Evolutionary conservation across 805 yeast genomes (phyloP).

Genomic region (Cyberlindnera veronae): DNA sequence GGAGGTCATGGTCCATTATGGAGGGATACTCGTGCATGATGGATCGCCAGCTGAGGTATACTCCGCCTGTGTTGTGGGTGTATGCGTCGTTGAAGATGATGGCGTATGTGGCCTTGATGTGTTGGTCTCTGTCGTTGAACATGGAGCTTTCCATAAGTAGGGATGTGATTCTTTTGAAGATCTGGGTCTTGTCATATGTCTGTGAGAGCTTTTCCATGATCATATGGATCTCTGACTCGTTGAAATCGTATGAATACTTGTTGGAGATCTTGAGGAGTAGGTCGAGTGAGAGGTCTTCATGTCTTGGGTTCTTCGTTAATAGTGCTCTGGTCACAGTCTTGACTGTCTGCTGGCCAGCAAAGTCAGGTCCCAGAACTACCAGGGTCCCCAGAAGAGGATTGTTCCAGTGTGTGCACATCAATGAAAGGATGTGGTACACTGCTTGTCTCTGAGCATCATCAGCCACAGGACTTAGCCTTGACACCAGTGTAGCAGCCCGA

Average conservation of each 20-base stretch:
- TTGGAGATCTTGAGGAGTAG: slow-evolving; percentile 14
- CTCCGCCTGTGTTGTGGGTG: slow-evolving; percentile 21
- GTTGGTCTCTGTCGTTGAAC: slow-evolving; percentile 3
- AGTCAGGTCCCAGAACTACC: slow-evolving; percentile 4
- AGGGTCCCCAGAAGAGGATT: slow-evolving; percentile 12
- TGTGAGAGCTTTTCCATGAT: slow-evolving; percentile 15
- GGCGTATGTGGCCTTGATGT: slow-evolving; percentile 11
- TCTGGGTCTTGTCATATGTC: slow-evolving; percentile 3
- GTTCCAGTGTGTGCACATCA: slow-evolving; percentile 14
- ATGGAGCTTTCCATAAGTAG: slow-evolving; percentile 13
- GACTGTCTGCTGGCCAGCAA: neutral
- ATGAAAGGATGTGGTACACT: slow-evolving; percentile 7
- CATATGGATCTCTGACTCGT: slow-evolving; percentile 14
- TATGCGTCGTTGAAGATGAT: slow-evolving; percentile 16
- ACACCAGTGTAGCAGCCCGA: slow-evolving; percentile 3
- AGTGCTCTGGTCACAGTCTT: slow-evolving; percentile 10
- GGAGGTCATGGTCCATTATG: slow-evolving; percentile 19
- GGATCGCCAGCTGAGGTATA: slow-evolving; percentile 20
- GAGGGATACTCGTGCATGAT: slow-evolving; percentile 13
- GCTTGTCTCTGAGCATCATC: slow-evolving; percentile 1
- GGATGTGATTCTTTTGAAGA: slow-evolving; percentile 8
- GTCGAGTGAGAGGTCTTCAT: slow-evolving; percentile 21
- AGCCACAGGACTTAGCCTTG: slow-evolving; percentile 1
- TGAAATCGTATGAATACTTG: slow-evolving; percentile 11
- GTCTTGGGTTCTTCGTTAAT: slow-evolving; percentile 18